Base-by-base conservation (phyloP, 2,329 filamentous ascomycete species). In the Epichloe festucae region DNA sequence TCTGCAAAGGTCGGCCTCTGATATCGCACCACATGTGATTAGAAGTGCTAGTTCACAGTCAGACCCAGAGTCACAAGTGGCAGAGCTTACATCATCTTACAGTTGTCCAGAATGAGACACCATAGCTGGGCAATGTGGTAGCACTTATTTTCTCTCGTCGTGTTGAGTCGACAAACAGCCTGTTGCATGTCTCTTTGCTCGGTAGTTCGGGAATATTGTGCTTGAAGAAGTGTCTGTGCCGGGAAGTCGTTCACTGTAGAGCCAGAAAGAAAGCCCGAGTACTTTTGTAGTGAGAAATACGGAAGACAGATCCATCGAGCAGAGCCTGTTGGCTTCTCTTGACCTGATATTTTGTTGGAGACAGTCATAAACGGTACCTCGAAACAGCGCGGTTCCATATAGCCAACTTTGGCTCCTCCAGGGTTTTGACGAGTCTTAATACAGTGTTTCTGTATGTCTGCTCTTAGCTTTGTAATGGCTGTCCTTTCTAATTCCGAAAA, bases 81-180 rank as follows among this genome's bases (percentile, higher is more conserved):
- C 27, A 31, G 27, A 8, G 27, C 27, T 31, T 31, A 1, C 27
- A 11, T 31, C 27, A 10, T 31, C 67, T 57, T 59, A 73, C 72
- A 66, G 44, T 73, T 68, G 41, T 70, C 69, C 1, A 76, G 53
- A 6, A 74, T 60, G 5, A 76, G 55, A 53, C 67, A 71, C 74
- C 73, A 76, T 10, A 74, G 51, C 55, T 76, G 74, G 1, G 69
- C 62, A 44, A 76, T 68, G 51, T 76, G 73, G 51, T 73, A 75
- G 49, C 72, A 76, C 17, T 67, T 58, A 2, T 63, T 65, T 10
- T 61, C 55, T 0, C 63, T 63, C 3, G 62, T 65, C 41, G 63
- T 62, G 1, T 63, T 63, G 14, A 68, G 58, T 50, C 67, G 65
- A 49, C 72, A 69, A 8, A 75, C 68, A 3, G 70, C 73, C 55